phyloP scores from a whole-genome alignment of 495 filamentous ascomycete genomes.

The Hypoxylon trugodes region DNA sequence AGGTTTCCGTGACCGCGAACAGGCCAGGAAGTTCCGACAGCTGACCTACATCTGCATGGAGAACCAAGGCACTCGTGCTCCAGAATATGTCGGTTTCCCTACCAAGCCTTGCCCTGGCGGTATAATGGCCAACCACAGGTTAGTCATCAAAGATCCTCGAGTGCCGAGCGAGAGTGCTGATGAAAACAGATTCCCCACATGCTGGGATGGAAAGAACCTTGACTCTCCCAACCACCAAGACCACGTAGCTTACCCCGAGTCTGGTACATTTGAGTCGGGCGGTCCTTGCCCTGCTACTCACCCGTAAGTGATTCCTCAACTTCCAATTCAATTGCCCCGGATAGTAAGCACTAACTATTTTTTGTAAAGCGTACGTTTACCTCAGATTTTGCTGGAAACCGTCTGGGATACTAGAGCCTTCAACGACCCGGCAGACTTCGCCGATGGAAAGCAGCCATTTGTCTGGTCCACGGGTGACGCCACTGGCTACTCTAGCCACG shows the following conservation, averaged over 20 bases:
- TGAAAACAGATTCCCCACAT: slow-evolving; percentile 46
- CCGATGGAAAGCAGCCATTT: slow-evolving; percentile 54
- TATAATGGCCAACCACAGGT: slow-evolving; percentile 51
- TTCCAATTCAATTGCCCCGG: not conserved
- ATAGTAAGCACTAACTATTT: not conserved
- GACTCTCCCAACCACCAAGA: slow-evolving; percentile 51
- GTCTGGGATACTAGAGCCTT: slow-evolving; percentile 48
- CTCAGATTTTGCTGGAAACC: slow-evolving; percentile 50
- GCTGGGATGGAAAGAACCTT: slow-evolving; percentile 49
- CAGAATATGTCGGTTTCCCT: slow-evolving; percentile 35
- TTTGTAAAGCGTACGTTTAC: slow-evolving; percentile 10
- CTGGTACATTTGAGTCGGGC: slow-evolving; percentile 48
- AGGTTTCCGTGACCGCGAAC: slow-evolving; percentile 40
- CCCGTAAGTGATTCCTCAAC: slow-evolving; percentile 9
- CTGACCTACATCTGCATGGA: slow-evolving; percentile 50
- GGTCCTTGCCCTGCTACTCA: slow-evolving; percentile 48
- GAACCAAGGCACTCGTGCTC: slow-evolving; percentile 37
- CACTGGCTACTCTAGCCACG: slow-evolving; percentile 44
- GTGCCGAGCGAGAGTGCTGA: no score
- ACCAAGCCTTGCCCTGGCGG: slow-evolving; percentile 45
- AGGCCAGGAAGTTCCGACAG: slow-evolving; percentile 48
- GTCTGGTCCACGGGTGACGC: slow-evolving; percentile 56
- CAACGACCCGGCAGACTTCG: slow-evolving; percentile 51
- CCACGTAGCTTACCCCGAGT: slow-evolving; percentile 53
- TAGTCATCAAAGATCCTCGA: no score